A percentile compares a stretch with the other conserved stretches of the same genome.
Conservation (phyloP, 73 alveolate species). For the Paramecium tetraurelia region DNA sequence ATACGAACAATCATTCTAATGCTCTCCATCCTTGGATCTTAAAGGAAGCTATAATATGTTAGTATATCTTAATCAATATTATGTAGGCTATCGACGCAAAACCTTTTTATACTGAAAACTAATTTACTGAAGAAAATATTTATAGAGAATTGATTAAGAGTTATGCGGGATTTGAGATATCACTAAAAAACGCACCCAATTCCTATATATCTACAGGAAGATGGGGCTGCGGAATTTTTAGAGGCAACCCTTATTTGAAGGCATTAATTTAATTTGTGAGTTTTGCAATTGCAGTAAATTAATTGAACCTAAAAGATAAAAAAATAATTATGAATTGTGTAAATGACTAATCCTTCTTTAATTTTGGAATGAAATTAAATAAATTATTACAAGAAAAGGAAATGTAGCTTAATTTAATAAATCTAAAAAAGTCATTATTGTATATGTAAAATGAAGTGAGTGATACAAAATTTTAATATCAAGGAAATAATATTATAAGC, state of each 20-base stretch:
- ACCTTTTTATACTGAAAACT: not conserved
- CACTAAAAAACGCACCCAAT: not conserved
- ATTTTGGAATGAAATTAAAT: not conserved
- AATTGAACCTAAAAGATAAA: not conserved
- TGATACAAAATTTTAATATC: not conserved
- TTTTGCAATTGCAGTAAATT: slow-evolving; percentile 48
- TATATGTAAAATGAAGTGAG: not conserved
- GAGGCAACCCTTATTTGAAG: slow-evolving; percentile 70
- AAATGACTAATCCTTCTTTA: not conserved
- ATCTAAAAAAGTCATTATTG: not conserved
- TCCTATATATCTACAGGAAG: slow-evolving; percentile 68
- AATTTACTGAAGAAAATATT: slow-evolving; percentile 37
- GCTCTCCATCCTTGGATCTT: not conserved
- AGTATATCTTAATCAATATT: not conserved
- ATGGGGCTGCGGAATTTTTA: slow-evolving; percentile 85
- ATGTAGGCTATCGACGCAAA: slow-evolving; percentile 80
- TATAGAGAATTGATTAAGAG: slow-evolving; percentile 77
- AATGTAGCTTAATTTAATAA: not conserved
- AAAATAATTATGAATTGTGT: not conserved
- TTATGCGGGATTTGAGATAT: slow-evolving; percentile 39
- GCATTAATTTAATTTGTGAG: slow-evolving; percentile 69
- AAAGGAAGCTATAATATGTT: not conserved
- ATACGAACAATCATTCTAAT: slow-evolving; percentile 70
- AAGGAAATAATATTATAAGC: not conserved
- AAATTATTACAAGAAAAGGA: not conserved